Conservation (phyloP, 371 early-diverging fungal genomes). For the Catenaria anguillulae region DNA sequence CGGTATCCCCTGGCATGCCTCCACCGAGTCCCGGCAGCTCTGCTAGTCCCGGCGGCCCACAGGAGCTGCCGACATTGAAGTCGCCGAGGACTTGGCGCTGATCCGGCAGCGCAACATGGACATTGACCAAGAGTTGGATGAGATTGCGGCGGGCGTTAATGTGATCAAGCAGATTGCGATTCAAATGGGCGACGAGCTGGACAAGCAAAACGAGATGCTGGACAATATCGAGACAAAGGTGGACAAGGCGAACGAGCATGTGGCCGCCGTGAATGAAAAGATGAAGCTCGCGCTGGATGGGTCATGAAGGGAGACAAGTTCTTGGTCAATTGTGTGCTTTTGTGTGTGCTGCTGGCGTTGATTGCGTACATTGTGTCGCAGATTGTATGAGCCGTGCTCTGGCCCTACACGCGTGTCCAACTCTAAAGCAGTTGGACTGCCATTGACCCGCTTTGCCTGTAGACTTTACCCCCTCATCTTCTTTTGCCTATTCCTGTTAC, state of each 20-base stretch:
- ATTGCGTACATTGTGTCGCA: conserved; percentile 27
- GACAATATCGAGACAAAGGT: conserved; percentile 30
- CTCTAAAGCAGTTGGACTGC: too few relatives aligned
- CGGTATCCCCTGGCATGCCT: not conserved
- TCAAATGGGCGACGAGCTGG: conserved; percentile 36
- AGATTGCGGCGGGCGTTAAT: conserved; percentile 26
- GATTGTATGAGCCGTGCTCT: too few relatives aligned
- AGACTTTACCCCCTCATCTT: too few relatives aligned
- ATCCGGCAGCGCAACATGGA: conserved; percentile 27
- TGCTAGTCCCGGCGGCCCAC: too few relatives aligned
- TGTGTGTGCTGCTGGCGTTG: conserved; percentile 32
- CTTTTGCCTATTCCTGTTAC: too few relatives aligned
- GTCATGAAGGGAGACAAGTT: conserved; percentile 47
- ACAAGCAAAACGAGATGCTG: conserved; percentile 31
- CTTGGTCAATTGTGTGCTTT: conserved; percentile 35
- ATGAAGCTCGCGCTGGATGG: conserved; percentile 33
- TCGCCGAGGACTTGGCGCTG: conserved; percentile 32
- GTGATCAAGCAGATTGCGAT: conserved; percentile 31
- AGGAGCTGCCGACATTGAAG: conserved; percentile 35
- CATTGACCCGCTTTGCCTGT: too few relatives aligned
- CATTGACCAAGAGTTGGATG: conserved; percentile 34
- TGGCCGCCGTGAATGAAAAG: conserved; percentile 35
- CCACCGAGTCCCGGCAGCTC: not conserved
- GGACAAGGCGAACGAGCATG: conserved; percentile 31
- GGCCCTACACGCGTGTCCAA: too few relatives aligned